phyloP scores from a whole-genome alignment of 495 filamentous ascomycete species.

The Daldinia concentrica region DNA sequence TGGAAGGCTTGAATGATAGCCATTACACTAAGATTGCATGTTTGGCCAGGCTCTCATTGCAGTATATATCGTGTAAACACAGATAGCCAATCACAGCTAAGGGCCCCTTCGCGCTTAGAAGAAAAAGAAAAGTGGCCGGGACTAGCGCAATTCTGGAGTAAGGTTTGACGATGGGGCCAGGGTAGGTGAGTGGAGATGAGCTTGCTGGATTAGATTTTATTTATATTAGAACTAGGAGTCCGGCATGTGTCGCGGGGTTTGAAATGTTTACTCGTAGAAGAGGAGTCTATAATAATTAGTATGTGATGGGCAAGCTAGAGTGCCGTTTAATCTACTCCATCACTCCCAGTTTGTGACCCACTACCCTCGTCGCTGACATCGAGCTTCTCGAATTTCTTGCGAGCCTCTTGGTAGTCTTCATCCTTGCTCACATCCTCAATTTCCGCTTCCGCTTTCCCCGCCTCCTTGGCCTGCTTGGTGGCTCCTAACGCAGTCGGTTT shows the following conservation, averaged over 20 bases:
- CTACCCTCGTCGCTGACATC: background rate
- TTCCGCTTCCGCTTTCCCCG: background rate
- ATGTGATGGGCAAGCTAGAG: background rate
- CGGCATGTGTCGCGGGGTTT: too few species aligned
- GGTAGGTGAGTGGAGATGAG: background rate
- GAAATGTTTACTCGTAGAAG: too few species aligned
- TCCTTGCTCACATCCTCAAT: slow-evolving; percentile 11
- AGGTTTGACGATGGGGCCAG: background rate
- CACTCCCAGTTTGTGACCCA: background rate
- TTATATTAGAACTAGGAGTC: too few species aligned
- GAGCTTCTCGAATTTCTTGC: slow-evolving; percentile 20
- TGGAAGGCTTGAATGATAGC: slow-evolving; percentile 3
- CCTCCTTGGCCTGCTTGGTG: slow-evolving; percentile 11
- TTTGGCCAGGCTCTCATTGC: background rate
- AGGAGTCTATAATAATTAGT: background rate
- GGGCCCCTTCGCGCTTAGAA: background rate
- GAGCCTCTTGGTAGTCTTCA: slow-evolving; percentile 21
- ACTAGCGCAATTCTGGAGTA: background rate
- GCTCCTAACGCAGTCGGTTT: slow-evolving; percentile 54
- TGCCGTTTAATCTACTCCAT: slow-evolving; percentile 22
- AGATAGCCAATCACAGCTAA: background rate
- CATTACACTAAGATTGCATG: background rate
- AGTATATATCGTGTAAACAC: background rate
- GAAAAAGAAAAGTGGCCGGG: background rate
- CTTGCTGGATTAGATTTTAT: too few species aligned